Evolutionary conservation across 2,329 filamentous ascomycete genomes (phyloP).

Genomic region (Catunica adiposa): DNA sequence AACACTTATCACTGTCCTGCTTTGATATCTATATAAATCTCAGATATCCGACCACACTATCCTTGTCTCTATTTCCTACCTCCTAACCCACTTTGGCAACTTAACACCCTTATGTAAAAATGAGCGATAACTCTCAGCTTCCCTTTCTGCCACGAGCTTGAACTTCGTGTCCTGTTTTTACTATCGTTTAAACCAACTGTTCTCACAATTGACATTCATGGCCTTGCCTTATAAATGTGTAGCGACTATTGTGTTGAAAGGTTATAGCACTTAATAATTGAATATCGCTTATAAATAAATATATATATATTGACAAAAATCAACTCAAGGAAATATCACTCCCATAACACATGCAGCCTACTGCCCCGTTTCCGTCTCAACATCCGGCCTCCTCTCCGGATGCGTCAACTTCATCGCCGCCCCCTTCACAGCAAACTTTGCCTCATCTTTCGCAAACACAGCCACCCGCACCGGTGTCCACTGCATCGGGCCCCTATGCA

Average conservation of each 20-base stretch:
- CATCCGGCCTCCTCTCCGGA: conserved; percentile 67
- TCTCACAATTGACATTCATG: background rate
- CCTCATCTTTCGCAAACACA: conserved; percentile 77
- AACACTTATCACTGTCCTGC: too few relatives aligned
- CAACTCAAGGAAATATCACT: conserved; percentile 2
- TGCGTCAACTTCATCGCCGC: conserved; percentile 62
- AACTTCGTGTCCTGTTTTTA: background rate
- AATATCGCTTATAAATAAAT: too few relatives aligned
- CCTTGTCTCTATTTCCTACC: too few relatives aligned
- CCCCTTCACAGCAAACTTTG: conserved; percentile 59
- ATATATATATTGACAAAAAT: background rate
- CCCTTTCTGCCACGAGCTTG: background rate
- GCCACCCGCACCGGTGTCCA: conserved; percentile 81
- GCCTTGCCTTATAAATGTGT: background rate
- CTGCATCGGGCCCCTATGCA: conserved; percentile 85
- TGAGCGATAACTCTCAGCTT: conserved; percentile 25
- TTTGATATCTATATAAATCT: too few relatives aligned
- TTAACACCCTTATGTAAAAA: conserved; percentile 28
- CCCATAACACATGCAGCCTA: too few relatives aligned
- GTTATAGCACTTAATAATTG: background rate
- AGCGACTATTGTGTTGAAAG: background rate
- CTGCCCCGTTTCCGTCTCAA: conserved; percentile 69
- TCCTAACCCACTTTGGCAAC: too few relatives aligned
- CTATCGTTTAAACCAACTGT: background rate
- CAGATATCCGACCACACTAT: too few relatives aligned